Evolutionary conservation across 768 basidiomycete genomes (phyloP).

Genomic region (Rhizopogon vinicolor): DNA sequence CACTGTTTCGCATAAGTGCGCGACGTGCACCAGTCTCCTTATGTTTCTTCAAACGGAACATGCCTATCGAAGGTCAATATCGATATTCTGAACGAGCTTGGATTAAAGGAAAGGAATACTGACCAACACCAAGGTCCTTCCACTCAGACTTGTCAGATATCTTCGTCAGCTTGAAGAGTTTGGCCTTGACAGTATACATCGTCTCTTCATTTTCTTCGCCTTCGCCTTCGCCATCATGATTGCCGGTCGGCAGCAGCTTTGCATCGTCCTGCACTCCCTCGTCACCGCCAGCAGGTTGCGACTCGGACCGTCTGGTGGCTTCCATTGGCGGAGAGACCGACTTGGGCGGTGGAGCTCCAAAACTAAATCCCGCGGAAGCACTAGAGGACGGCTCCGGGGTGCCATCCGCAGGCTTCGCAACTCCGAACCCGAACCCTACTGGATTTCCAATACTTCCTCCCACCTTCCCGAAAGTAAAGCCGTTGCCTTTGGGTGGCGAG

Average conservation of each 20-base stretch:
- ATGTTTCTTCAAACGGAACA: conserved; percentile 70
- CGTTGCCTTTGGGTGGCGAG: conserved; percentile 17
- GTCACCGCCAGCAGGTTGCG: conserved; percentile 28
- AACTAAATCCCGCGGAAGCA: conserved; percentile 17
- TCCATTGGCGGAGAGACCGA: conserved; percentile 20
- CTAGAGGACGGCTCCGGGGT: conserved; percentile 8
- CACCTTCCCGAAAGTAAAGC: conserved; percentile 26
- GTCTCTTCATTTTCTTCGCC: conserved; percentile 83
- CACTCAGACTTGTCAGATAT: conserved; percentile 45
- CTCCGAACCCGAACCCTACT: conserved; percentile 51
- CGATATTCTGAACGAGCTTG: neutral
- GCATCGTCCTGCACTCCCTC: conserved; percentile 11
- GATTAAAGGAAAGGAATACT: conserved; percentile 17
- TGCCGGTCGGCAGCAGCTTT: conserved; percentile 19
- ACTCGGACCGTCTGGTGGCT: conserved; percentile 17
- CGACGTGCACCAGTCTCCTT: conserved; percentile 56
- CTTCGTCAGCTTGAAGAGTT: conserved; percentile 58
- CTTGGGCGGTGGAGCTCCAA: conserved; percentile 19
- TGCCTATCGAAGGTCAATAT: conserved; percentile 36
- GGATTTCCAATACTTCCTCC: conserved; percentile 57
- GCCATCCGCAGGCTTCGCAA: conserved; percentile 14
- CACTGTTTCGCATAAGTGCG: conserved; percentile 66
- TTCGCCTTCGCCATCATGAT: conserved; percentile 67
- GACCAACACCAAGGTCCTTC: conserved; percentile 67
- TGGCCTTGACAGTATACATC: conserved; percentile 49